Evolutionary conservation across 2,329 filamentous ascomycete species (phyloP).

Genomic region (Nannizziopsis barbatae): DNA sequence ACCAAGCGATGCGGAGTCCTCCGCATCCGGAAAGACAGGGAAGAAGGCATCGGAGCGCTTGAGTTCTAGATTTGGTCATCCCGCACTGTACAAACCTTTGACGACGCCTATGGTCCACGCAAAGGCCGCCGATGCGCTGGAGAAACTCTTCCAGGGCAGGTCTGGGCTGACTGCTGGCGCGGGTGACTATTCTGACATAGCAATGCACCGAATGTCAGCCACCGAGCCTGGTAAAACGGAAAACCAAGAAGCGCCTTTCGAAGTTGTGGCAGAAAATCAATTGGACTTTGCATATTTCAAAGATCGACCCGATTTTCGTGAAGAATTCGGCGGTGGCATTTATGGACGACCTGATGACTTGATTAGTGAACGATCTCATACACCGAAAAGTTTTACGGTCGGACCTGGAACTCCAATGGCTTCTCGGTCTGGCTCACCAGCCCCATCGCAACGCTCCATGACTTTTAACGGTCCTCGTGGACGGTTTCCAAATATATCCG

Average conservation of each 20-base stretch:
- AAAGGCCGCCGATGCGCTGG: slow-evolving; percentile 74
- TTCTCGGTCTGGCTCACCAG: slow-evolving; percentile 32
- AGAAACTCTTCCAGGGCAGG: slow-evolving; percentile 75
- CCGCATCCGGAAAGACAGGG: slow-evolving; percentile 26
- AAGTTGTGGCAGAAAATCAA: slow-evolving; percentile 74
- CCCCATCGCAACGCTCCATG: slow-evolving; percentile 23
- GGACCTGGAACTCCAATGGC: slow-evolving; percentile 30
- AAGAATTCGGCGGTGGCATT: slow-evolving; percentile 68
- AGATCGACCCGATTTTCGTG: slow-evolving; percentile 74
- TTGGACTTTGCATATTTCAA: slow-evolving; percentile 91
- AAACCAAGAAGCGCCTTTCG: slow-evolving; percentile 57
- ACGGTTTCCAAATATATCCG: slow-evolving; percentile 16
- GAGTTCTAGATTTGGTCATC: slow-evolving; percentile 74
- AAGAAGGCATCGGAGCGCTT: slow-evolving; percentile 49
- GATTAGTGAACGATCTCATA: slow-evolving; percentile 36
- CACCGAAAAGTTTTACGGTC: slow-evolving; percentile 27
- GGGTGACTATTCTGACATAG: slow-evolving; percentile 58
- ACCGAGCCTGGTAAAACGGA: slow-evolving; percentile 46
- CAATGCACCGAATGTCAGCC: slow-evolving; percentile 64
- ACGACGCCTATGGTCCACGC: slow-evolving; percentile 94
- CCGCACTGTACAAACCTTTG: slow-evolving; percentile 75
- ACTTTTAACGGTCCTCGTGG: slow-evolving; percentile 19
- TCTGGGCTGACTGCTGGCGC: slow-evolving; percentile 51
- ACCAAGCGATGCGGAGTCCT: slow-evolving; percentile 40
- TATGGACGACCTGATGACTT: slow-evolving; percentile 37